These are phyloP conservation scores for Penicillium waksmanii DNA, from an alignment of 495 filamentous ascomycete genomes.

Conservation along the genomic window DNA sequence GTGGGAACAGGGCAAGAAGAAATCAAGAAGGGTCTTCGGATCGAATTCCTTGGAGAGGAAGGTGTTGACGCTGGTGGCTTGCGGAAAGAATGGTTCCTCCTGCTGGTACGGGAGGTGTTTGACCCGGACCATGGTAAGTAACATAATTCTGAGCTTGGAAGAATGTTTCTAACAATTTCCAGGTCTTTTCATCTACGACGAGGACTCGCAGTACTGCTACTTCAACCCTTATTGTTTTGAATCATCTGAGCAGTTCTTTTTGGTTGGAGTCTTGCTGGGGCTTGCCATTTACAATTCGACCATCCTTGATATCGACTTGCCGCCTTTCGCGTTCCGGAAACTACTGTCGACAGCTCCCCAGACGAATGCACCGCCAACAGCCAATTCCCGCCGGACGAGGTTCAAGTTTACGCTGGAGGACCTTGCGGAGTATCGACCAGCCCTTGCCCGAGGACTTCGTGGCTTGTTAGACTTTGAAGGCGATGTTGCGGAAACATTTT, in stretches of 20 bases:
- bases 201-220: slow-evolving; percentile 93
- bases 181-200: slow-evolving; percentile 92
- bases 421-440: slow-evolving; percentile 80
- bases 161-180: slow-evolving; percentile 20
- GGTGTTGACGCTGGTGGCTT: slow-evolving; percentile 91
- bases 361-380: slow-evolving; percentile 52
- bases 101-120: slow-evolving; percentile 90
- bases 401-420: slow-evolving; percentile 81
- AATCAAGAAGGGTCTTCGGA: slow-evolving; percentile 88
- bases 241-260: slow-evolving; percentile 90
- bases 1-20: slow-evolving; percentile 83
- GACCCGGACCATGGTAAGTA: slow-evolving; percentile 84
- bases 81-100: slow-evolving; percentile 94
- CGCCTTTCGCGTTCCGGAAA: slow-evolving; percentile 93
- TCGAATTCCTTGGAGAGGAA: slow-evolving; percentile 88
- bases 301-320: slow-evolving; percentile 87
- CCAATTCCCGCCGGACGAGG: slow-evolving; percentile 55
- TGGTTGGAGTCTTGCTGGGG: slow-evolving; percentile 86
- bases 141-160: background rate
- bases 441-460: slow-evolving; percentile 74
- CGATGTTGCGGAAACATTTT: slow-evolving; percentile 81
- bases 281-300: slow-evolving; percentile 97
- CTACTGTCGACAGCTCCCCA: slow-evolving; percentile 72
- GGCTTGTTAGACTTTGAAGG: slow-evolving; percentile 83
- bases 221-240: slow-evolving; percentile 94